Evolutionary conservation across 2,329 filamentous ascomycete species (phyloP), one percentile per base, ranked within the genome.

Genomic region (Sphaerostilbella broomeana): DNA sequence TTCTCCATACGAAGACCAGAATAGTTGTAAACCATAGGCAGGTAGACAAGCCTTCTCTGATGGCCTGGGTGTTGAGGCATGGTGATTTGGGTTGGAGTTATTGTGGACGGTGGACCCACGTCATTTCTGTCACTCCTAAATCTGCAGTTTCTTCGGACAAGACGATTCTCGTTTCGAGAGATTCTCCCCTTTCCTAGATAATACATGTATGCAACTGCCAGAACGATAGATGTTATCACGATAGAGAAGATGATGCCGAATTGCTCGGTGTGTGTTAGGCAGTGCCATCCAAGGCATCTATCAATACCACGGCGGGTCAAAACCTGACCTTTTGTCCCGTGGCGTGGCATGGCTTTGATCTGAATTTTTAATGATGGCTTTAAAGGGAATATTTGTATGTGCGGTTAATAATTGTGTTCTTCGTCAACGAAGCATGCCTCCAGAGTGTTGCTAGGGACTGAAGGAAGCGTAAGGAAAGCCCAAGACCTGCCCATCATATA

Each of bases 191-290:
- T 51, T 2, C 59, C 60, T 4, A 59, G 38, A 28, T 55, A 63
- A 51, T 59, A 68, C 51, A 62, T 55, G 25, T 58, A 58, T 4
- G 55, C 35, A 10, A 64, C 26, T 0, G 51, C 43, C 3, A 66
- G 27, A 8, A 58, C 40, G 10, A 58, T 42, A 4, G 47, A 46
- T 2, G 55, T 47, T 6, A 63, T 40, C 6, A 61, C 40, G 11
- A 57, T 49, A 42, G 59, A 62, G 42, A 64, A 57, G 12, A 69
- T 58, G 20, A 68, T 56, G 2, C 67, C 67, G 16, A 58, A 60
- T 22, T 65, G 54, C 29, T 65, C 54, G 0, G 57, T 47, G 8
- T 47, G 31, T 19, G 50, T 63, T n/a, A 69, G 52, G 42, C 67
- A 70, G 28, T 52, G 42, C 63, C 64, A 70, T 9, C 61, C 57